Percentiles rank a stretch among this genome's conserved stretches.
phyloP scores from a whole-genome alignment of 305 asterid species.

The Rubia balearica region DNA sequence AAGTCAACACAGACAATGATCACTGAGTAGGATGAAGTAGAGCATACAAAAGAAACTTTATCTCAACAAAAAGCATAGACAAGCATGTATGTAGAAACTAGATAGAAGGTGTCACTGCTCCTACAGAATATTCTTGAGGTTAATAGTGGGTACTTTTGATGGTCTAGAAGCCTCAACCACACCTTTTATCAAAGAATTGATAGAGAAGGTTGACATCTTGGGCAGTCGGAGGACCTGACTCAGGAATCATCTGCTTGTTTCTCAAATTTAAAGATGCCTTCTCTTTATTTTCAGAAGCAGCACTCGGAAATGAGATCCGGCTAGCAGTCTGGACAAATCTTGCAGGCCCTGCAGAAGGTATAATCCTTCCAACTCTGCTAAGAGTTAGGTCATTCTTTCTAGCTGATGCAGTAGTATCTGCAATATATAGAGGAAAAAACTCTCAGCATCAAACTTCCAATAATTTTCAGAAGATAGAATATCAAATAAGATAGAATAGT shows the following conservation, averaged over 20 bases:
- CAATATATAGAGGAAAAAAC: conserved; percentile 12
- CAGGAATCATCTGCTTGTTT: conserved; percentile 63
- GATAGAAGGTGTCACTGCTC: not conserved
- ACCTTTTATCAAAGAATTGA: conserved; percentile 74
- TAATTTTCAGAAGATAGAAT: not conserved
- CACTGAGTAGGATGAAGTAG: not conserved
- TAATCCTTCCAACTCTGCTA: conserved; percentile 13
- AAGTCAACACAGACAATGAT: not conserved
- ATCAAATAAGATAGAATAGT: conserved; percentile 15
- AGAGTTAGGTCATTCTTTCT: no score
- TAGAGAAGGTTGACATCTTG: conserved; percentile 52
- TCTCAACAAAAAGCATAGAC: not conserved
- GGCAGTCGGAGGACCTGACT: conserved; percentile 60
- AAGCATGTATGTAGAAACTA: not conserved
- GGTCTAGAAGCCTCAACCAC: conserved; percentile 6
- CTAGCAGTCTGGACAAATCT: conserved; percentile 40
- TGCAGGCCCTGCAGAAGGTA: conserved; percentile 35
- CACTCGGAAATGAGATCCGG: conserved; percentile 60
- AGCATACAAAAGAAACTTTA: not conserved
- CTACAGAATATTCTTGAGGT: not conserved
- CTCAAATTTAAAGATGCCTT: conserved; percentile 45
- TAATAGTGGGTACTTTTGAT: not conserved
- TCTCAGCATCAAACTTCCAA: conserved; percentile 13
- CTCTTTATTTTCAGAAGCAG: conserved; percentile 42
- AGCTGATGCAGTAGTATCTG: conserved; percentile 10